phyloP scores from a whole-genome alignment of 495 filamentous ascomycete species.

The Stereocaulon alpinum region DNA sequence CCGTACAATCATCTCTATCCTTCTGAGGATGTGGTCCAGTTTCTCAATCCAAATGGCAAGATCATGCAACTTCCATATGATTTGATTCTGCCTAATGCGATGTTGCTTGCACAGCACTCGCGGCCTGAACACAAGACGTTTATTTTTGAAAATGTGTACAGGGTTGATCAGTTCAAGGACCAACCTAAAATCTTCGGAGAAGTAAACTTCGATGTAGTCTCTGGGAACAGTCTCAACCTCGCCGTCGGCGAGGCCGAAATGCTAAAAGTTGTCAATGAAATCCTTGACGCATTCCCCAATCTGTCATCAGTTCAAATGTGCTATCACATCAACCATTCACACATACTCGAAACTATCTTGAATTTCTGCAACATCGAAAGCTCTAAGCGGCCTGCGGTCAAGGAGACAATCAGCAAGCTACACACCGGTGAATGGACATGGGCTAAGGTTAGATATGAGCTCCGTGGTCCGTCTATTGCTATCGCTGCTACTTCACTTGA shows the following conservation, averaged over 20 bases:
- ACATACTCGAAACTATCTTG: constrained; percentile 72
- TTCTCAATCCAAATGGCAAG: constrained; percentile 74
- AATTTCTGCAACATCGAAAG: constrained; percentile 73
- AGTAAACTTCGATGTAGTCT: constrained; percentile 91
- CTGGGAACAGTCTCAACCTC: constrained; percentile 66
- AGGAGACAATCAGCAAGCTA: constrained; percentile 78
- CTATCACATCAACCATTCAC: constrained; percentile 86
- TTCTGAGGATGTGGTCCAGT: constrained; percentile 47
- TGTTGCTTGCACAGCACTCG: constrained; percentile 65
- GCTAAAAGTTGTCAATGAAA: constrained; percentile 88
- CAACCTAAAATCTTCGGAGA: constrained; percentile 77
- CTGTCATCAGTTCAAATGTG: constrained; percentile 64
- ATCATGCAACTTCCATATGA: constrained; percentile 87
- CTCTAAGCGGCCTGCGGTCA: constrained; percentile 56
- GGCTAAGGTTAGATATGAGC: constrained; percentile 74
- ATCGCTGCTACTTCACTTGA: constrained; percentile 85
- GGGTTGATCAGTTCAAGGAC: constrained; percentile 63
- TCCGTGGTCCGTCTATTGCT: constrained; percentile 67
- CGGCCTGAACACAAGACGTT: constrained; percentile 65
- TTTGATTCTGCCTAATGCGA: constrained; percentile 78
- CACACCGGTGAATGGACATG: constrained; percentile 76
- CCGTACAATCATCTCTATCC: constrained; percentile 71
- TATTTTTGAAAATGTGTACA: constrained; percentile 81
- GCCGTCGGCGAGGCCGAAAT: constrained; percentile 88
- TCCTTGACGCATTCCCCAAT: constrained; percentile 71